A percentile compares a stretch with the other conserved stretches of the same genome.
Conservation (phyloP, 164 flowering plant species). For the Aristolochia contorta region DNA sequence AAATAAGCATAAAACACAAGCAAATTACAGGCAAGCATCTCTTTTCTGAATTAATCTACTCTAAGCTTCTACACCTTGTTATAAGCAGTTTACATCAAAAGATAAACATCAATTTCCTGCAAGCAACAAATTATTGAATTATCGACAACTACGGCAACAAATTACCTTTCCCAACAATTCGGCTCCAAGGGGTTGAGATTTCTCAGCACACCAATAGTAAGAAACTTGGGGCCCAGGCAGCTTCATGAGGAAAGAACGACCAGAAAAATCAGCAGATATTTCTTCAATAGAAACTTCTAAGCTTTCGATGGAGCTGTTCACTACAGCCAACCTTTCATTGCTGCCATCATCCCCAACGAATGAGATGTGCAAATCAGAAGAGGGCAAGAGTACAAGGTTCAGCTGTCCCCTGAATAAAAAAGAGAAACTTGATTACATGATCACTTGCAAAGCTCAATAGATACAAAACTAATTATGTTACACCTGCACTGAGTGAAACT, state of each 20-base stretch:
- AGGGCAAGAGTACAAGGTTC: slow-evolving; percentile 64
- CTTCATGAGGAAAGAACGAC: slow-evolving; percentile 61
- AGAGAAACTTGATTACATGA: not conserved
- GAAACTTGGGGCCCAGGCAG: slow-evolving; percentile 27
- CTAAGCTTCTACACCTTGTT: no score
- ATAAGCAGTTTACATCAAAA: no score
- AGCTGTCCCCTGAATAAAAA: slow-evolving; percentile 66
- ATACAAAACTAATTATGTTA: no score
- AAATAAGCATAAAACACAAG: no score
- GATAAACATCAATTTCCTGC: no score
- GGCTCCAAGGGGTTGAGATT: slow-evolving; percentile 53
- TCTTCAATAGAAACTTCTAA: slow-evolving; percentile 42
- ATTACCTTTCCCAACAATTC: slow-evolving; percentile 76
- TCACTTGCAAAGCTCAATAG: no score
- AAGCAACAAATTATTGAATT: no score
- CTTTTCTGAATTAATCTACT: no score
- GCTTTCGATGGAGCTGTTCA: slow-evolving; percentile 32
- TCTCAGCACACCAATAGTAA: slow-evolving; percentile 93
- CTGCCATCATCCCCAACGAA: slow-evolving; percentile 78
- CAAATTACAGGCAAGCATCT: no score
- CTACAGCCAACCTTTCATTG: slow-evolving; percentile 49
- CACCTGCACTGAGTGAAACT: no score
- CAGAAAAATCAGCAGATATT: slow-evolving; percentile 63
- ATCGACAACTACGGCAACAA: no score
- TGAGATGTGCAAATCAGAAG: slow-evolving; percentile 75